These are phyloP conservation scores for Stellera chamaejasme DNA, from an alignment of 345 rosid species.

Conservation along the genomic window DNA sequence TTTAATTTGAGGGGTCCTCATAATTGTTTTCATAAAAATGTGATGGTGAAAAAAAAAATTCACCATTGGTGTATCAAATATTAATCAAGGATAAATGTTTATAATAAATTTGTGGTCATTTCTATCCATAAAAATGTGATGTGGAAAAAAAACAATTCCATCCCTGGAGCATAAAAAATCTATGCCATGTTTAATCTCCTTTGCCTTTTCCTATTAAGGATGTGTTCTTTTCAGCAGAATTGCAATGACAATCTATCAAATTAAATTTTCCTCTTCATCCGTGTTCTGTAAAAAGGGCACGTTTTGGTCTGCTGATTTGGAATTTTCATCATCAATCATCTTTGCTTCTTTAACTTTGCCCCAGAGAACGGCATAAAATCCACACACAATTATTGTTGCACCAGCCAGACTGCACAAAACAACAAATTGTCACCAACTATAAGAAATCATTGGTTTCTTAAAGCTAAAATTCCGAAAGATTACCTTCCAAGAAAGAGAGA, in stretches of 20 bases:
- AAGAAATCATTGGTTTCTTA: neutral
- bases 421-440: neutral
- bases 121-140: no score
- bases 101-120: no score
- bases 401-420: neutral
- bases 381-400: conserved; percentile 4
- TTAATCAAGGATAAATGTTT: no score
- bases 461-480: neutral
- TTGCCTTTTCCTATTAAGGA: neutral
- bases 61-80: no score
- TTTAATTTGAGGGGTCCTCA: no score
- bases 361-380: conserved; percentile 8
- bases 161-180: no score
- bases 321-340: neutral
- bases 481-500: conserved; percentile 23
- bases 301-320: neutral
- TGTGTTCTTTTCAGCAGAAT: no score
- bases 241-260: neutral
- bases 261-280: neutral
- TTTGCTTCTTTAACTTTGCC: conserved; percentile 5
- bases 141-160: no score
- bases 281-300: conserved; percentile 1
- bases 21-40: no score
- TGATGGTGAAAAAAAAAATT: no score
- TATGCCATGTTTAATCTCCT: neutral